phyloP scores from a whole-genome alignment of 495 filamentous ascomycete genomes.

The Trichoderma gamsii region DNA sequence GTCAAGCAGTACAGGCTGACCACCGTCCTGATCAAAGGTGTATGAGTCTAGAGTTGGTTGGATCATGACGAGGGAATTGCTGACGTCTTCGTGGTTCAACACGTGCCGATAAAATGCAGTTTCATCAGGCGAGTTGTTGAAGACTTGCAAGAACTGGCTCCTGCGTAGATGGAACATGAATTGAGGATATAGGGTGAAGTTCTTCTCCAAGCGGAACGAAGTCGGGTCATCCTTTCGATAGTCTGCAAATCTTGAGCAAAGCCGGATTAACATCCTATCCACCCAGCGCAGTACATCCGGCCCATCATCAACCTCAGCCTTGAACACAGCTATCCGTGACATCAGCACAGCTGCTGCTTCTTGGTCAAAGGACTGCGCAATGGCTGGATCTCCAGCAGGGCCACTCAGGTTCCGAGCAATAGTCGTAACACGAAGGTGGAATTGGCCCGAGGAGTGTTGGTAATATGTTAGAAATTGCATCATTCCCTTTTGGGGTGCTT shows the following conservation, averaged over 20 bases:
- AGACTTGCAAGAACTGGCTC: slow-evolving; percentile 97
- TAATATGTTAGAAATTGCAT: slow-evolving; percentile 99
- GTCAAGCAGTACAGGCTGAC: slow-evolving; percentile 86
- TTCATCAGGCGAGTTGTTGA: slow-evolving; percentile 99
- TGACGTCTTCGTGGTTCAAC: slow-evolving; percentile 93
- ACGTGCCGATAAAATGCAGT: slow-evolving; percentile 98
- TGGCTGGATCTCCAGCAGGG: slow-evolving; percentile 91
- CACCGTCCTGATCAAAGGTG: slow-evolving; percentile 88
- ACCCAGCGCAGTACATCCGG: slow-evolving; percentile 99
- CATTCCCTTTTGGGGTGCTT: slow-evolving; percentile 84
- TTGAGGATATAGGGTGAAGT: slow-evolving; percentile 97
- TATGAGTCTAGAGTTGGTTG: slow-evolving; percentile 97
- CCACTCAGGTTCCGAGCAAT: slow-evolving; percentile 88
- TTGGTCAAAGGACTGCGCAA: slow-evolving; percentile 97
- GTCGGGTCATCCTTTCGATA: slow-evolving; percentile 98
- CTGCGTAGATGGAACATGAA: slow-evolving; percentile 99
- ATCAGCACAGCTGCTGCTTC: slow-evolving; percentile 97
- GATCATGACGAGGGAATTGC: slow-evolving; percentile 97
- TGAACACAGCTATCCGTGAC: slow-evolving; percentile 97
- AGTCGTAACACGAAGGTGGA: slow-evolving; percentile 92
- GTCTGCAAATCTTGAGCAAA: slow-evolving; percentile 96
- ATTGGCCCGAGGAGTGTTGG: slow-evolving; percentile 93
- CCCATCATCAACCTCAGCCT: slow-evolving; percentile 97
- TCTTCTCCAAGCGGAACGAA: slow-evolving; percentile 97
- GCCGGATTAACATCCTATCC: slow-evolving; percentile 93